Conservation (phyloP, 2,329 filamentous ascomycete genomes). For the Ambrosiella beaveri region DNA sequence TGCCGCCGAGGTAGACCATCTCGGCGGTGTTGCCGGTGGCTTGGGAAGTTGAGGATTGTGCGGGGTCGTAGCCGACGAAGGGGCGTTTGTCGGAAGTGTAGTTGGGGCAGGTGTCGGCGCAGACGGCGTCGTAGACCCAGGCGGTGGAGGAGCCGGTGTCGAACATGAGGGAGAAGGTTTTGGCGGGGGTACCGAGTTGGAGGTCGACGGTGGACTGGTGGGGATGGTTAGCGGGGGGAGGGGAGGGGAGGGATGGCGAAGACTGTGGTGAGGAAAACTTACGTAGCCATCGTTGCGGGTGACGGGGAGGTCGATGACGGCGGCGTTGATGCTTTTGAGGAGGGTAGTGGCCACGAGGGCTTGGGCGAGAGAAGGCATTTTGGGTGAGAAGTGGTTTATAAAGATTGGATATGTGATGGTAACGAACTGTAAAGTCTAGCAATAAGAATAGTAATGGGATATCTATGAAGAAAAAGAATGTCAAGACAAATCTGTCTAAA, state of each 20-base stretch:
- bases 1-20: slow-evolving; percentile 21
- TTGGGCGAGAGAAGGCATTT: slow-evolving; percentile 10
- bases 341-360: slow-evolving; percentile 9
- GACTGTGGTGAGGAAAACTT: not conserved
- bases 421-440: not conserved
- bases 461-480: not conserved
- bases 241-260: not conserved
- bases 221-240: not conserved
- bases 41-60: slow-evolving; percentile 18
- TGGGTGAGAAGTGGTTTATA: not conserved
- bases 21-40: slow-evolving; percentile 14
- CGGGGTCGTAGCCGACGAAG: slow-evolving; percentile 16
- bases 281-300: slow-evolving; percentile 11
- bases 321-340: slow-evolving; percentile 3
- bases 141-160: slow-evolving; percentile 22
- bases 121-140: slow-evolving; percentile 19
- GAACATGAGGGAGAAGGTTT: slow-evolving; percentile 18
- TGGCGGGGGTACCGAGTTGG: slow-evolving; percentile 19
- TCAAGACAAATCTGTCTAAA: not conserved
- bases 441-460: not conserved
- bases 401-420: not conserved
- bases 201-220: slow-evolving; percentile 10
- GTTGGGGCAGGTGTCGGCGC: slow-evolving; percentile 17
- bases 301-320: slow-evolving; percentile 11
- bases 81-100: slow-evolving; percentile 14